These are phyloP conservation scores for apple (Malus domestica) DNA, from an alignment of 306 rosid species.

Conservation along the genomic window DNA sequence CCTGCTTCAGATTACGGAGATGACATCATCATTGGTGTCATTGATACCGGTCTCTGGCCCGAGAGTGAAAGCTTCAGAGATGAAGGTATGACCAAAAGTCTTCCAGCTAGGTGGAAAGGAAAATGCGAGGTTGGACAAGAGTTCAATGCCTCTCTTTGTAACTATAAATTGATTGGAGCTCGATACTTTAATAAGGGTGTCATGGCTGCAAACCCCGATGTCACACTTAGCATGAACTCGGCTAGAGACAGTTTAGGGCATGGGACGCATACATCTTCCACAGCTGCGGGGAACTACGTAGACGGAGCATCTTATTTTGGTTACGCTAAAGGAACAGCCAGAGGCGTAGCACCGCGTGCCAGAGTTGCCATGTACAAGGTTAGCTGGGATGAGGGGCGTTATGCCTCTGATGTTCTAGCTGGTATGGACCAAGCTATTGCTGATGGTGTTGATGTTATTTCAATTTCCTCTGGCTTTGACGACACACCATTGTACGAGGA, in stretches of 20 bases:
- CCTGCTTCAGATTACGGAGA: slow-evolving; percentile 18
- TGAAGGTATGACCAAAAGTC: not conserved
- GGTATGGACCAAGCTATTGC: slow-evolving; percentile 26
- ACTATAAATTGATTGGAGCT: slow-evolving; percentile 24
- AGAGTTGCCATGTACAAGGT: slow-evolving; percentile 25
- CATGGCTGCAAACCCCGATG: slow-evolving; percentile 9
- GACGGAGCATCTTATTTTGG: slow-evolving; percentile 12
- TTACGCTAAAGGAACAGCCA: slow-evolving; percentile 23
- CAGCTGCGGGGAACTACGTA: slow-evolving; percentile 21
- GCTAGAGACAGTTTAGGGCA: slow-evolving; percentile 23
- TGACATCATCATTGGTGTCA: slow-evolving; percentile 17
- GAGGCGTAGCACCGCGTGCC: slow-evolving; percentile 21
- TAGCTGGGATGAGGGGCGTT: slow-evolving; percentile 7
- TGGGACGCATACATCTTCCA: slow-evolving; percentile 27
- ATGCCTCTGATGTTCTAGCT: slow-evolving; percentile 22
- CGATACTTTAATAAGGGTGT: slow-evolving; percentile 20
- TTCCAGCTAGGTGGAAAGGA: slow-evolving; percentile 27
- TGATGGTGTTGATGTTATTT: slow-evolving; percentile 28
- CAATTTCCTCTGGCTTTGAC: slow-evolving; percentile 7
- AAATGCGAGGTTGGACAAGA: slow-evolving; percentile 18
- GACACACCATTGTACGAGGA: slow-evolving; percentile 4
- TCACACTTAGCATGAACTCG: slow-evolving; percentile 14
- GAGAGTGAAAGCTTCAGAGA: slow-evolving; percentile 25
- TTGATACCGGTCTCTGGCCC: slow-evolving; percentile 24
- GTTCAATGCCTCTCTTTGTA: slow-evolving; percentile 20